Base-by-base conservation (phyloP, 140 eudicot species). In the Erigeron philadelphicus region DNA sequence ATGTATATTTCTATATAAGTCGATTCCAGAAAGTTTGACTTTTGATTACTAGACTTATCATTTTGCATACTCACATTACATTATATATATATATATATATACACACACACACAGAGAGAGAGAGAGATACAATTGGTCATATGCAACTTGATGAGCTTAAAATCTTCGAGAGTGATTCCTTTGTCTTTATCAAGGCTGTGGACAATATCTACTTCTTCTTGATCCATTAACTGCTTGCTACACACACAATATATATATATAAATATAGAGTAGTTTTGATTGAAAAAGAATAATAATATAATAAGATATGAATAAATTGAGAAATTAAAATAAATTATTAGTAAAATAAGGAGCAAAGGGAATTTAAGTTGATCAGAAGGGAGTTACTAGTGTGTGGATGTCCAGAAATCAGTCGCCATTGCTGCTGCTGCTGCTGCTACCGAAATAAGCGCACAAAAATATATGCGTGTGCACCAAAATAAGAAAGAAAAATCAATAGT, bases 351-450 rank as follows among this genome's bases (percentile, higher is more conserved):
- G 38, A 31, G 38, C 38, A 31, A 31, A 31, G 5, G 38, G 38
- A 31, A 31, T 31, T n/a, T n/a, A n/a, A n/a, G n/a, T n/a, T 21
- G 25, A 21, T 21, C 1, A 21, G 25, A 21, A 21, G 25, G 1
- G 25, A 31, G 38, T 82, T 77, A 94, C 99, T 77, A 83, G 84
- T 94, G 99, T 48, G 99, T 81, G 3, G 99, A 94, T 44, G 90
- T 84, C 99, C 99, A 94, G 95, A 94, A 89, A 87, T 88, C 89
- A 71, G 98, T 86, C 48, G 96, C 96, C 96, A 93, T 91, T 70
- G 70, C 15, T 64, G 53, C 53, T 19, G 60, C 15, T 15, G 35
- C 35, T 54, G 2, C 5, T 3, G 16, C 12, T 12, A 15, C 9
- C 5, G 9, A 43, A 44, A 6, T 7, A n/a, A 56, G 11, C 55